Evolutionary conservation across 164 flowering plant genomes (phyloP).

Genomic region (Litsea cubeba): DNA sequence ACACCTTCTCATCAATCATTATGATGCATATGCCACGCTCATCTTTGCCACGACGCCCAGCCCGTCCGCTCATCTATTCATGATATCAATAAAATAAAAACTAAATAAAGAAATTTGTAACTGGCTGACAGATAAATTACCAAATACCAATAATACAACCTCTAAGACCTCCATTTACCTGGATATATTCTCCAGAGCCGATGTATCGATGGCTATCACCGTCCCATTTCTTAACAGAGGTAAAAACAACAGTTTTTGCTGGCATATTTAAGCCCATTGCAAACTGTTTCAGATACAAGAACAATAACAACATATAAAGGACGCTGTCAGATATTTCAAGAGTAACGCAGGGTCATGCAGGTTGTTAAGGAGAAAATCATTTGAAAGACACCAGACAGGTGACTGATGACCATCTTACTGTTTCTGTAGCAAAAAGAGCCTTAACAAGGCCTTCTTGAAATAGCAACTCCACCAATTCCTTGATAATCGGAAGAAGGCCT

Average conservation of each 20-base stretch:
- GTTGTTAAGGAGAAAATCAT: not conserved
- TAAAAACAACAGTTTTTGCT: conserved; percentile 97
- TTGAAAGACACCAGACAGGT: not conserved
- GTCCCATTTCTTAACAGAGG: conserved; percentile 92
- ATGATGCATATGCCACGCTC: conserved; percentile 97
- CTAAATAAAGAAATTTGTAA: not conserved
- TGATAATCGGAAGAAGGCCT: conserved; percentile 96
- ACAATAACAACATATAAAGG: no score
- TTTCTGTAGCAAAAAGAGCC: conserved; percentile 99
- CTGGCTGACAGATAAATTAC: not conserved
- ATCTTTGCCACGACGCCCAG: conserved; percentile 99
- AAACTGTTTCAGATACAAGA: conserved; percentile 44
- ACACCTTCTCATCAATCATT: conserved; percentile 96
- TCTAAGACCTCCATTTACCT: conserved; percentile 51
- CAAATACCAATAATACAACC: not conserved
- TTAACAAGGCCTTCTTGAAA: conserved; percentile 99
- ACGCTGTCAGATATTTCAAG: not conserved
- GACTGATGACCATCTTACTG: conserved; percentile 44
- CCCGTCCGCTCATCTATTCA: conserved; percentile 97
- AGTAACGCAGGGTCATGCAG: not conserved
- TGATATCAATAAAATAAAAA: not conserved
- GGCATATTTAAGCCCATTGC: conserved; percentile 99
- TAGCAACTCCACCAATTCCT: conserved; percentile 95
- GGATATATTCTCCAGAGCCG: conserved; percentile 98
- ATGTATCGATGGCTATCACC: conserved; percentile 95